These are phyloP conservation scores for Rehmannia glutinosa DNA, from an alignment of 257 asterid species.

Conservation along the genomic window DNA sequence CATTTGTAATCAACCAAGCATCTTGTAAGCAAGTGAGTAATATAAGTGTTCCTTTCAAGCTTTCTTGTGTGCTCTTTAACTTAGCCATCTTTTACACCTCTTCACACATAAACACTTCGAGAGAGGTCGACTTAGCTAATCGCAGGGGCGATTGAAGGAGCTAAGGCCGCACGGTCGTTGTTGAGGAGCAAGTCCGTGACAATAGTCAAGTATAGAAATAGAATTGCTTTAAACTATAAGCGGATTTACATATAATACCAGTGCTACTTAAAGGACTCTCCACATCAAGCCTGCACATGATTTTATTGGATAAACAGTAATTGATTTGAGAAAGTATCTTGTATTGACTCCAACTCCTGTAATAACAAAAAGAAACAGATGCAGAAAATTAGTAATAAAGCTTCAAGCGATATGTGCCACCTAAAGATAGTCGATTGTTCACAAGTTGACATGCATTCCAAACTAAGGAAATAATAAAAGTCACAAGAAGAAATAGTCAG, in stretches of 20 bases:
- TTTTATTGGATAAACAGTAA: conserved; percentile 86
- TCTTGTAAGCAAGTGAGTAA: too few relatives aligned
- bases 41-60: too few relatives aligned
- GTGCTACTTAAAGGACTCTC: conserved; percentile 69
- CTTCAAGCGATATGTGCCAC: too few relatives aligned
- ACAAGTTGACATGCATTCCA: background rate
- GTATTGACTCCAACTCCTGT: conserved; percentile 44
- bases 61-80: too few relatives aligned
- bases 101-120: too few relatives aligned
- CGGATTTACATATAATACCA: conserved; percentile 42
- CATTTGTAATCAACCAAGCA: too few relatives aligned
- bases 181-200: too few relatives aligned
- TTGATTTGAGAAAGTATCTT: conserved; percentile 53
- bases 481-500: background rate
- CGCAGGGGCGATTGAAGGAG: too few relatives aligned
- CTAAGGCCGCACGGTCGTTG: too few relatives aligned
- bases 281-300: conserved; percentile 91
- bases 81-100: too few relatives aligned
- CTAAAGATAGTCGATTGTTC: too few relatives aligned
- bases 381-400: conserved; percentile 5
- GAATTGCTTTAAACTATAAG: conserved; percentile 7
- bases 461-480: background rate
- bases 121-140: too few relatives aligned
- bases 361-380: conserved; percentile 23
- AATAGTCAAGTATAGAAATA: background rate